A percentile compares a stretch with the other conserved stretches of the same genome.
Evolutionary conservation across 2,329 filamentous ascomycete species (phyloP).

Genomic region (Reticulascus tulasneorum): DNA sequence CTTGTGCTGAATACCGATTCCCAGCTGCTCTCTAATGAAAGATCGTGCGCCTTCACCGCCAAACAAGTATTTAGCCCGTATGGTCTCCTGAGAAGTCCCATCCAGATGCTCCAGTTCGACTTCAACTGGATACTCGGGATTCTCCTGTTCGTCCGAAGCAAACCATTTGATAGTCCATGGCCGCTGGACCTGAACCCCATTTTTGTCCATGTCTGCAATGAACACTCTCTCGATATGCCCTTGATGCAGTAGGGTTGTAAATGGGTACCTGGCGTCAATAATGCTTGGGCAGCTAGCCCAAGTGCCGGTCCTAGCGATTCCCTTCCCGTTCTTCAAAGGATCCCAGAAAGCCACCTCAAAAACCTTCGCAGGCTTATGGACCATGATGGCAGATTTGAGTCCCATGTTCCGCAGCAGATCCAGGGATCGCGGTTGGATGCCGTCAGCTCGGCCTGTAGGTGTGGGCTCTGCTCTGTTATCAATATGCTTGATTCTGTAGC

Average conservation of each 20-base stretch:
- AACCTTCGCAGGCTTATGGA: conserved; percentile 78
- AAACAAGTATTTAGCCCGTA: conserved; percentile 67
- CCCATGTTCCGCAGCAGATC: conserved; percentile 88
- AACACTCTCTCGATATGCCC: conserved; percentile 68
- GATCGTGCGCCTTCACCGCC: conserved; percentile 69
- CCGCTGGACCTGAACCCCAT: conserved; percentile 56
- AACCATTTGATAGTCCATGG: conserved; percentile 64
- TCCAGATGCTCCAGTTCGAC: conserved; percentile 76
- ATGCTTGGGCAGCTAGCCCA: conserved; percentile 90
- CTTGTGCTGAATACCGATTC: conserved; percentile 67
- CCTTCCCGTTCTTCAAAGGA: conserved; percentile 47
- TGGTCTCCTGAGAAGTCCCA: conserved; percentile 62
- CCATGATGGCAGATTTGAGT: conserved; percentile 84
- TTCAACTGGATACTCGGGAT: conserved; percentile 71
- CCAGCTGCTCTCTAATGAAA: conserved; percentile 58
- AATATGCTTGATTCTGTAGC: conserved; percentile 92
- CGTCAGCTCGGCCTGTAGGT: conserved; percentile 79
- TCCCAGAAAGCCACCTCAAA: conserved; percentile 76
- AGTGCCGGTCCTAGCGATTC: conserved; percentile 63
- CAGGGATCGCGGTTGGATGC: conserved; percentile 84
- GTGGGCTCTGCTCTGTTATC: conserved; percentile 87
- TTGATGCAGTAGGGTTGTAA: conserved; percentile 68
- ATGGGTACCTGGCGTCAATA: conserved; percentile 67
- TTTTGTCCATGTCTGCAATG: conserved; percentile 60
- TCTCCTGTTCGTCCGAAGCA: conserved; percentile 49